These are phyloP conservation scores for Cyclostephanos invisitatus DNA, from an alignment of 108 stramenopile species.

Conservation along the genomic window DNA sequence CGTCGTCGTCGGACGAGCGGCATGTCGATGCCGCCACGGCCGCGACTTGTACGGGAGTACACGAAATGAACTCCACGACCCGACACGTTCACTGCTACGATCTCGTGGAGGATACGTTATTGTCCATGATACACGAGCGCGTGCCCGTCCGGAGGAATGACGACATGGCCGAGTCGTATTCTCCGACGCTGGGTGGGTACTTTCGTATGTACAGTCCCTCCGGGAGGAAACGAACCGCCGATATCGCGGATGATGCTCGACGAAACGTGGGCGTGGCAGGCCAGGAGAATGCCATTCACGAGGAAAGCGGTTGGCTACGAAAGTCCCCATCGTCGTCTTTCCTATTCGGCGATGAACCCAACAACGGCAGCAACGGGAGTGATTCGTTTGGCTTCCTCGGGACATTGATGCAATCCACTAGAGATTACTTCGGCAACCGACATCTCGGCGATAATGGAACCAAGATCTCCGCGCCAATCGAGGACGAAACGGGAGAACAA, in stretches of 20 bases:
- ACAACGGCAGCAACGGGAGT: slow-evolving; percentile 1
- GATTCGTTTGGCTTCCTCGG: background rate
- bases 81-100: slow-evolving; percentile 67
- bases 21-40: background rate
- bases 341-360: slow-evolving; percentile 29
- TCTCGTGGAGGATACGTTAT: slow-evolving; percentile 77
- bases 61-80: slow-evolving; percentile 22
- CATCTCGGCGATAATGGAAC: slow-evolving; percentile 26
- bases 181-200: slow-evolving; percentile 40
- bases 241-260: background rate
- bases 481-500: background rate
- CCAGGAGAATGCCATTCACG: slow-evolving; percentile 8
- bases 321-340: slow-evolving; percentile 42
- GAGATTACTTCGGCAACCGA: slow-evolving; percentile 10
- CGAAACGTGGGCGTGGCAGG: slow-evolving; percentile 1
- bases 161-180: slow-evolving; percentile 15
- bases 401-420: slow-evolving; percentile 1
- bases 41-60: background rate
- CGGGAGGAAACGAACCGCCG: slow-evolving; percentile 1
- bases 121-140: slow-evolving; percentile 58
- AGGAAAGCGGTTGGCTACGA: slow-evolving; percentile 22
- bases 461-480: slow-evolving; percentile 1
- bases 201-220: slow-evolving; percentile 38
- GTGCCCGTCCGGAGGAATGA: slow-evolving; percentile 20
- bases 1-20: slow-evolving; percentile 1